These are phyloP conservation scores for Colletotrichum paranaense DNA, from an alignment of 2,329 filamentous ascomycete species.

Conservation along the genomic window DNA sequence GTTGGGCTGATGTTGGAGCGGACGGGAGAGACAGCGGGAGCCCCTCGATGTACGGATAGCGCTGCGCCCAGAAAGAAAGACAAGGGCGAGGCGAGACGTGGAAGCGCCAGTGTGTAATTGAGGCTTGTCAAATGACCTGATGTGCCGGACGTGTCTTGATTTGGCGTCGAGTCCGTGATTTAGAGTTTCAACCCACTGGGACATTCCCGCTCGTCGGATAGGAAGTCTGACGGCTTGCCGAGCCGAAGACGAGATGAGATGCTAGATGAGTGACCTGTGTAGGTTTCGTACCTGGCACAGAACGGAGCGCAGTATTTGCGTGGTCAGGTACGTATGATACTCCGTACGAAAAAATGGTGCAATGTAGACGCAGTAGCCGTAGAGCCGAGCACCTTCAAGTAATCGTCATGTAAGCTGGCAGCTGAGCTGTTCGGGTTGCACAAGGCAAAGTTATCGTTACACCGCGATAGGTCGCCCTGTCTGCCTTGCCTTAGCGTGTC, in stretches of 20 bases:
- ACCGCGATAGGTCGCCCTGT: slow-evolving; percentile 12
- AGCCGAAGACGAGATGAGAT: not conserved
- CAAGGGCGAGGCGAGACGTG: slow-evolving; percentile 5
- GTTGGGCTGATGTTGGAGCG: not conserved
- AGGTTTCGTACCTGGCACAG: not conserved
- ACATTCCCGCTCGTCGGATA: slow-evolving; percentile 28
- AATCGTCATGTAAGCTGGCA: not conserved
- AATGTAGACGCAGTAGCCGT: not conserved
- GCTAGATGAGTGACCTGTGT: not conserved
- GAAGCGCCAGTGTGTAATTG: not conserved
- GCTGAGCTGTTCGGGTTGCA: not conserved
- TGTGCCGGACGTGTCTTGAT: slow-evolving; percentile 20
- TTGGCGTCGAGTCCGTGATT: slow-evolving; percentile 19
- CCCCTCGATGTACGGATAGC: not conserved
- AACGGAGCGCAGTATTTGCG: not conserved
- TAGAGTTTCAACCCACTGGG: slow-evolving; percentile 33
- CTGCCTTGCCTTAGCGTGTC: slow-evolving; percentile 20
- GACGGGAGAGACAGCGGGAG: not conserved
- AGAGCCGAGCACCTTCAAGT: not conserved
- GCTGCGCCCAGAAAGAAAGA: slow-evolving; percentile 7
- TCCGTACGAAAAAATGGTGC: not conserved
- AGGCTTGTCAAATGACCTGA: slow-evolving; percentile 32
- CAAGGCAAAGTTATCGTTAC: slow-evolving; percentile 2
- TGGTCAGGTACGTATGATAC: not conserved
- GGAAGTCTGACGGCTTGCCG: slow-evolving; percentile 10